Evolutionary conservation across 1,284 basidiomycete species (phyloP).

Genomic region (Violaceomyces palustris): DNA sequence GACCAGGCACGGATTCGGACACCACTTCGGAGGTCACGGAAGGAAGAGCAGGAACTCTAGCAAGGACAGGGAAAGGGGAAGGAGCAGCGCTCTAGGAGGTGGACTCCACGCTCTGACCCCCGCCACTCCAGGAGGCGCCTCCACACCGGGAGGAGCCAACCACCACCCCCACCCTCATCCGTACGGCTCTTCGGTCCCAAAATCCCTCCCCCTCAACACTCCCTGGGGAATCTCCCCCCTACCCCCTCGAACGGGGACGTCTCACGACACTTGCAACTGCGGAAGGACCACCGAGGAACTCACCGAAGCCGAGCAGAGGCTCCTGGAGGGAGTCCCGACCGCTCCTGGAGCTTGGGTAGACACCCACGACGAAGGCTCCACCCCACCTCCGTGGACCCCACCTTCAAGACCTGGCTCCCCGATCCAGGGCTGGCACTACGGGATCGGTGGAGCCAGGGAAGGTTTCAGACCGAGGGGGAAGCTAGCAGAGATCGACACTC

Average conservation of each 20-base stretch:
- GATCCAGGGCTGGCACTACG: conserved; percentile 22
- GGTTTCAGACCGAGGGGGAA: conserved; percentile 25
- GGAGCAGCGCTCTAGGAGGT: no score
- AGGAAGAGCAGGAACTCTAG: conserved; percentile 31
- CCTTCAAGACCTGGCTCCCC: conserved; percentile 39
- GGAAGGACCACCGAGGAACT: conserved; percentile 43
- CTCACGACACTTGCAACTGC: conserved; percentile 47
- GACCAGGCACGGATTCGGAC: conserved; percentile 30
- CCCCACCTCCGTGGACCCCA: conserved; percentile 46
- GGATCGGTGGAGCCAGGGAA: conserved; percentile 8
- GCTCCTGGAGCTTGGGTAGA: conserved; percentile 46
- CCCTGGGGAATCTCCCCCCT: conserved; percentile 46
- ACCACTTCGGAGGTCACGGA: conserved; percentile 17
- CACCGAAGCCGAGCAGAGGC: conserved; percentile 40
- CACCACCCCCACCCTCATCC: conserved; percentile 10
- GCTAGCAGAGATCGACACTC: conserved; percentile 24
- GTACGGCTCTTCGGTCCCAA: conserved; percentile 27
- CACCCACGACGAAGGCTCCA: conserved; percentile 14
- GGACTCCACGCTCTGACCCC: conserved; percentile 30
- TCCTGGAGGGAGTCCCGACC: conserved; percentile 47
- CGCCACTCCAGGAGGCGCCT: no score
- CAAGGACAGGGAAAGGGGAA: conserved; percentile 18
- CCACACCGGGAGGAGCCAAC: no score
- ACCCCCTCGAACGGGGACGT: conserved; percentile 40
- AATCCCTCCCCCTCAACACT: conserved; percentile 37